Evolutionary conservation across 2,329 filamentous ascomycete species (phyloP).

Genomic region (Botrytis fragariae): DNA sequence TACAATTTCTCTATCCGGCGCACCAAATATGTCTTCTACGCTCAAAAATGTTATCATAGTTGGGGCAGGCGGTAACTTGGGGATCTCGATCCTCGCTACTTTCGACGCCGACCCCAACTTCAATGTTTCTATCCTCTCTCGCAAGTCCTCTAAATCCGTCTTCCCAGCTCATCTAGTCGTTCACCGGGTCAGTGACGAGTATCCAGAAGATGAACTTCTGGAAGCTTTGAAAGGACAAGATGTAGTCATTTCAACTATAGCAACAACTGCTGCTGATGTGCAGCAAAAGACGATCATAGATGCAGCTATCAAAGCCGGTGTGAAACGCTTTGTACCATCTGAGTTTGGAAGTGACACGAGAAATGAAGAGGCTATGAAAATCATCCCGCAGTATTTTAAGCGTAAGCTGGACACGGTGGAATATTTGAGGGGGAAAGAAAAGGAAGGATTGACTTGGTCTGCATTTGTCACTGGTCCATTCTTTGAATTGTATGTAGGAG

Average conservation of each 20-base stretch:
- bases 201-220: neutral
- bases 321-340: neutral
- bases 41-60: neutral
- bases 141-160: neutral
- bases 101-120: neutral
- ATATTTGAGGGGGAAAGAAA: neutral
- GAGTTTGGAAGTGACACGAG: neutral
- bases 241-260: neutral
- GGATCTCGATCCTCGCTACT: neutral
- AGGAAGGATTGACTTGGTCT: neutral
- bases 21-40: neutral
- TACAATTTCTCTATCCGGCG: neutral
- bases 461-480: neutral
- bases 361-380: neutral
- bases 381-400: neutral
- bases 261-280: neutral
- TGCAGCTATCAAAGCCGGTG: neutral
- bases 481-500: neutral
- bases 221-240: neutral
- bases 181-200: neutral
- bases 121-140: neutral
- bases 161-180: neutral
- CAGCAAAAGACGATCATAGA: neutral
- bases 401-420: neutral
- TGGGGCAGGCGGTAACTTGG: neutral